phyloP scores from a whole-genome alignment of 2,329 filamentous ascomycete genomes.

The Cylindrodendrum hubeiense region DNA sequence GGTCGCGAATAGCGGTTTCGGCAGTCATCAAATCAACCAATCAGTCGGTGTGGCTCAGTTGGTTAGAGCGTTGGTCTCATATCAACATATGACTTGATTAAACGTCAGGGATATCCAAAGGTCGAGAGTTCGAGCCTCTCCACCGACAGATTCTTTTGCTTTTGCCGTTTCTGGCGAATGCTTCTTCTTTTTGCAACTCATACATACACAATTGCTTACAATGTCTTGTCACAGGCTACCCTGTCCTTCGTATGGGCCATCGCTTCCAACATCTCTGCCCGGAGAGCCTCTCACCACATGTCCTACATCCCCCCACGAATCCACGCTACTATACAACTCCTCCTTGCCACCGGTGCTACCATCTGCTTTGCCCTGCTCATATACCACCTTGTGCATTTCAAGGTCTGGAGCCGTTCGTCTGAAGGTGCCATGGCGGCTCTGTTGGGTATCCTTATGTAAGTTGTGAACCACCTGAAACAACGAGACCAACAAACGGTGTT shows the following conservation, averaged over 20 bases:
- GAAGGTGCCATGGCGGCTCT: conserved; percentile 41
- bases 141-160: conserved; percentile 2
- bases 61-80: too few relatives aligned
- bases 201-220: not conserved
- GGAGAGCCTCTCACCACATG: conserved; percentile 34
- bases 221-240: conserved; percentile 21
- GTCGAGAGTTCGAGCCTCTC: too few relatives aligned
- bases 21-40: not conserved
- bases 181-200: not conserved
- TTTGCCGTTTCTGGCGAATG: not conserved
- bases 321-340: conserved; percentile 34
- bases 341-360: conserved; percentile 39
- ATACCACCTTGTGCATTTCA: conserved; percentile 32
- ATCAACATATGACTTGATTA: not conserved
- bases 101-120: too few relatives aligned
- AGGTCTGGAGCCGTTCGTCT: conserved; percentile 28
- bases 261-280: conserved; percentile 35
- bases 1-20: conserved; percentile 1
- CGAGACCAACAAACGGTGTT: too few relatives aligned
- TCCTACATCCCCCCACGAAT: conserved; percentile 32
- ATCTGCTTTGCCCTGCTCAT: conserved; percentile 39
- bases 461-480: not conserved
- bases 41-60: conserved; percentile 22
- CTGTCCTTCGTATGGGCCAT: conserved; percentile 38
- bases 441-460: conserved; percentile 40